Conservation (phyloP, 2,329 filamentous ascomycete genomes). For the Penicillium sp. region DNA sequence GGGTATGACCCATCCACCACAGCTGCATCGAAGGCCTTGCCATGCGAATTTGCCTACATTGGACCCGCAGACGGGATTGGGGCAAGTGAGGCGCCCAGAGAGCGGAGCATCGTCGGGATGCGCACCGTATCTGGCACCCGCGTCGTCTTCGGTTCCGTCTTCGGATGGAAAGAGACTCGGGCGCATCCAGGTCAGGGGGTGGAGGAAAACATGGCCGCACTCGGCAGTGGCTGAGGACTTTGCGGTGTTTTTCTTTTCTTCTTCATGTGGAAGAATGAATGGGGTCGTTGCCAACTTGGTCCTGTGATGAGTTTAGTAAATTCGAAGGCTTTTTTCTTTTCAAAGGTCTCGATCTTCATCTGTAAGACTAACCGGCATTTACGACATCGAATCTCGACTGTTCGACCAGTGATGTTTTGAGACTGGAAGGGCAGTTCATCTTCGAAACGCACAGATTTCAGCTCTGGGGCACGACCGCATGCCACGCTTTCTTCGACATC, state of each 20-base stretch:
- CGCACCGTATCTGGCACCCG: constrained; percentile 20
- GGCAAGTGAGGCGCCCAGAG: constrained; percentile 81
- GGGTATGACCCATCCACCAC: constrained; percentile 84
- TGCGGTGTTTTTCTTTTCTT: constrained; percentile 24
- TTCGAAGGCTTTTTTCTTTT: not conserved
- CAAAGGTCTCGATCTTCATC: not conserved
- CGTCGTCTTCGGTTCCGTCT: constrained; percentile 6
- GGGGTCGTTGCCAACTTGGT: constrained; percentile 61
- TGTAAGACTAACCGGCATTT: constrained; percentile 69
- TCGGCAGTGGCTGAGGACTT: constrained; percentile 32
- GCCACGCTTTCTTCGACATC: constrained; percentile 67
- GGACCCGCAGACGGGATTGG: constrained; percentile 71
- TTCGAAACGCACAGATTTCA: constrained; percentile 73
- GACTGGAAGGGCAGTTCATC: constrained; percentile 45
- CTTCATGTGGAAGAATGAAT: constrained; percentile 66
- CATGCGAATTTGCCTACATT: constrained; percentile 92
- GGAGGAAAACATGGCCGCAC: constrained; percentile 87
- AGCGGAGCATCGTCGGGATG: constrained; percentile 67
- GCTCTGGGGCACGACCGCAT: constrained; percentile 74
- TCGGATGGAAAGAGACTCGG: constrained; percentile 59
- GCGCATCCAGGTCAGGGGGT: constrained; percentile 94
- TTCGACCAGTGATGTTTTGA: constrained; percentile 22
- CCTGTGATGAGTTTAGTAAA: constrained; percentile 36
- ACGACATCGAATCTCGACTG: constrained; percentile 74
- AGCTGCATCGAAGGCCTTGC: constrained; percentile 92